Base-by-base conservation (phyloP, 495 filamentous ascomycete genomes). In the Xylaria nigripes region DNA sequence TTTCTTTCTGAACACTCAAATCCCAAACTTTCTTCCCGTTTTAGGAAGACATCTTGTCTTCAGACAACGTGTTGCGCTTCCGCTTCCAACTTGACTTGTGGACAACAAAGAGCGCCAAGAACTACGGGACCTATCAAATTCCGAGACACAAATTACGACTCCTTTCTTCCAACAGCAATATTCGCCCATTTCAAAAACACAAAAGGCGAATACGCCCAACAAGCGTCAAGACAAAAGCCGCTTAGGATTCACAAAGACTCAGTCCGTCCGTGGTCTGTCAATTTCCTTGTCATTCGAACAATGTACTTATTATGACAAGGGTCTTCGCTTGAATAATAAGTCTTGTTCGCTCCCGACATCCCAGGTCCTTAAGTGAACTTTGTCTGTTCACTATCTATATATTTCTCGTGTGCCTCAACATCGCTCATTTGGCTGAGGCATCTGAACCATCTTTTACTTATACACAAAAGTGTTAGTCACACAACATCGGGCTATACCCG, bases 221-320 rank as follows among this genome's bases (percentile, higher is more conserved):
- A 6, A n/a, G n/a, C n/a, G 13, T 16, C 9, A 27, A 51, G 40
- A 15, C 42, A 41, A 45, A 50, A 50, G 8, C 18, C 25, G 2
- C 5, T 19, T 23, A 2, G 16, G 18, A 41, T 25, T 25, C 41
- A 52, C 56, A 66, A 64, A 61, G 61, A 54, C 48, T 45, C 38
- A 1, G n/a, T 42, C 48, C 48, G 27, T 36, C 27, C 45, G n/a
- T 36, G 10, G 16, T 43, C 38, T 22, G 25, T n/a, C 25, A 29
- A 43, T 30, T 45, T 44, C 21, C 53, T 64, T 62, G 54, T 63
- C 51, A 45, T 52, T 41, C 27, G 34, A 25, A 66, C 64, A 66
- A 66, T 66, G 59, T 52, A 60, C 57, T 67, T 25, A 62, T 67
- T 25, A 62, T 67, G 13, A 53, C 29, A 18, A 57, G 44, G 21